Evolutionary conservation across 306 rosid species (phyloP), one percentile per base, ranked within the genome.

Genomic region (Astragalus glycyphyllos): DNA sequence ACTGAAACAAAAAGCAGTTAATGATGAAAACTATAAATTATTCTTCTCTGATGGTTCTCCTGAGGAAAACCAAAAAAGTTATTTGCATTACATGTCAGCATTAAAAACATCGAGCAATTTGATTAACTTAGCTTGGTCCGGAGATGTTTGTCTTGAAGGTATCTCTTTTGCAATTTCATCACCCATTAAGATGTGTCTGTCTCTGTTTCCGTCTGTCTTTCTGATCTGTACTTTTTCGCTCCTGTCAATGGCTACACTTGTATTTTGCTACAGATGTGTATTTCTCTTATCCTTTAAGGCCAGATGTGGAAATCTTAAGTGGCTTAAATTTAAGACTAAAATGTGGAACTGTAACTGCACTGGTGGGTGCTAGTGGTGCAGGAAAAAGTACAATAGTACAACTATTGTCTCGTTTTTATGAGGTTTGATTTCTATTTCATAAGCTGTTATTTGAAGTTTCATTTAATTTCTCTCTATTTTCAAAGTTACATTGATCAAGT

Each of bases 341-440:
- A 77, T 79, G 86, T 87, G 98, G 98, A 72, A 87, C 97, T 64
- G 55, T 90, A 79, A 94, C 98, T 75, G 97, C 98, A 51, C 74
- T 94, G 45, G 96, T 94, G 32, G 98, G 98, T 51, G 35, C 92
- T 50, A 94, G 98, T 37, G 96, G 98, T 67, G 90, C 97, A 3
- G 98, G 98, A 6, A 94, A 90, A 76, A 94, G 98, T 84, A 94
- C 97, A 34, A 71, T 94, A 72, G 98, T 94, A 26, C 98, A 94
- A 80, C 82, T 94, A 48, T 79, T 94, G 89, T 82, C 98, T 57
- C 94, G 97, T 20, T 94, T 90, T 78, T 94, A 94, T 76, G 98
- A 94, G 98, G 98, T 94, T 76, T 70, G 71, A 68, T 38, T 65
- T 61, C 67, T 37, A 65, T 78, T 57, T 69, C 79, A 42, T 64